Conservation (phyloP, 163 green algal genomes). For the Coccomyxa subellipsoidea region DNA sequence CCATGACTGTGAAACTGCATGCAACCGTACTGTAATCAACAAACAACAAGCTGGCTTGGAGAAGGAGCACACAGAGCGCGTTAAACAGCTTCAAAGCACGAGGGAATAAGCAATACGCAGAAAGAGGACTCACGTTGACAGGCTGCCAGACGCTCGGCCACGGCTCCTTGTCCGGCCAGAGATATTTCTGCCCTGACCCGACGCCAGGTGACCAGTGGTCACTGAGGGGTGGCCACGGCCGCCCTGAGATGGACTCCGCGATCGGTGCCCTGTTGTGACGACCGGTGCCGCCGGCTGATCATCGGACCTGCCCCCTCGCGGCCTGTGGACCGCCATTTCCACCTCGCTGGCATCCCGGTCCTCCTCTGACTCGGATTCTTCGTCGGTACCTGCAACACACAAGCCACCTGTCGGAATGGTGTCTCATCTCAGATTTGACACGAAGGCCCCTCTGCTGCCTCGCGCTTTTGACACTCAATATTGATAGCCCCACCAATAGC, state of each 20-base stretch:
- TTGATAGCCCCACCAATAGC: too few species aligned
- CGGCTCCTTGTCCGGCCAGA: neutral
- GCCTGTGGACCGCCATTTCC: neutral
- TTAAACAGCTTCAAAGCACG: too few species aligned
- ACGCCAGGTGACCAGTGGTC: neutral
- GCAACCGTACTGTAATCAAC: too few species aligned
- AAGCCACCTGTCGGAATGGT: neutral
- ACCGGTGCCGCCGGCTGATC: neutral
- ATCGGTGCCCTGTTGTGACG: neutral
- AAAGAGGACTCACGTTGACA: neutral
- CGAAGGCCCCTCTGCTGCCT: too few species aligned
- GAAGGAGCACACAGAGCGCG: too few species aligned
- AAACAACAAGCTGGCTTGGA: too few species aligned
- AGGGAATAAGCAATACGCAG: neutral
- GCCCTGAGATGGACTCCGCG: neutral
- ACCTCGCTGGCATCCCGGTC: neutral
- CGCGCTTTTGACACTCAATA: too few species aligned
- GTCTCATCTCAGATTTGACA: too few species aligned
- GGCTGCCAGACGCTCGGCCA: neutral
- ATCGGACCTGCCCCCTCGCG: neutral
- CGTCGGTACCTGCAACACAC: neutral
- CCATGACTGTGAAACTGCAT: too few species aligned
- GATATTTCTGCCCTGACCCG: neutral
- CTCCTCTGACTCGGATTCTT: neutral
- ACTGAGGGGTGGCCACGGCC: neutral